Evolutionary conservation across 257 asterid genomes (phyloP).

Genomic region (Scutellaria baicalensis): DNA sequence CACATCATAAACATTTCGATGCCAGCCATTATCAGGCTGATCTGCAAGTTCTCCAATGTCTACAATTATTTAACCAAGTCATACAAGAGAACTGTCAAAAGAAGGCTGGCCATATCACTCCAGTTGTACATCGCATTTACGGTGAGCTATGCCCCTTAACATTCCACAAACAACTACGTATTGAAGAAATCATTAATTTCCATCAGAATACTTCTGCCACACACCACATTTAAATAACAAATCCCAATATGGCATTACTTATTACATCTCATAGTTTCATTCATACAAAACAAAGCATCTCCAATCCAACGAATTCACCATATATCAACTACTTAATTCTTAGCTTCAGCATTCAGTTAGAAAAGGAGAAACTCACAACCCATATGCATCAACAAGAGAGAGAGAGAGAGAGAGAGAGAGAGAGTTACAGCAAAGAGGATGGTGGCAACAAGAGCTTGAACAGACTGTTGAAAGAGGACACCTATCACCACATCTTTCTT

Average conservation of each 20-base stretch:
- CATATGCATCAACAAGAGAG: not conserved
- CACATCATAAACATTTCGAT: no score
- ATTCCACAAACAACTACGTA: not conserved
- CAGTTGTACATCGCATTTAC: not conserved
- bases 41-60: no score
- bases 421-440: conserved; percentile 52
- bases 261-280: not conserved
- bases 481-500: conserved; percentile 60
- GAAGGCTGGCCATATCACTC: not conserved
- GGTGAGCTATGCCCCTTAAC: not conserved
- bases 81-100: not conserved
- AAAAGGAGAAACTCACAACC: not conserved
- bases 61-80: no score
- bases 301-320: not conserved
- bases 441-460: conserved; percentile 67
- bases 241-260: not conserved
- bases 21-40: no score
- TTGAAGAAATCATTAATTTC: not conserved
- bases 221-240: not conserved
- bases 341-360: not conserved
- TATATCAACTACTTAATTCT: not conserved
- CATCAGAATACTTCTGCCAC: not conserved
- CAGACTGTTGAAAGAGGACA: conserved; percentile 66
- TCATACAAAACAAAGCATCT: not conserved
- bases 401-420: not conserved